Evolutionary conservation across 179 eudicot species (phyloP).

Genomic region (Corrigiola litoralis): DNA sequence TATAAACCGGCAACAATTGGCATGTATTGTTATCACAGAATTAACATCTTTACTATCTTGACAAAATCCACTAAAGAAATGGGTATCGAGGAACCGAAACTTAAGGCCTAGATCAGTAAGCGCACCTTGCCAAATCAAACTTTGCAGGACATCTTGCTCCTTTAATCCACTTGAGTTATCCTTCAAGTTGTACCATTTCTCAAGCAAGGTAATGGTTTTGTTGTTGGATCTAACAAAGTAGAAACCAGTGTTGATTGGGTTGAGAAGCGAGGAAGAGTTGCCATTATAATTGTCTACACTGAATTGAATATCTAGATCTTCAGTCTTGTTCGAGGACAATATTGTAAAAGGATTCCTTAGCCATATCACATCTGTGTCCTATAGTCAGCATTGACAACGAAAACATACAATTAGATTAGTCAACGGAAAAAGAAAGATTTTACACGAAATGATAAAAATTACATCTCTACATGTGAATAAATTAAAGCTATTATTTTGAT

Average conservation of each 20-base stretch:
- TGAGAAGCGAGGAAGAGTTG: conserved; percentile 26
- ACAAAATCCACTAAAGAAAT: conserved; percentile 64
- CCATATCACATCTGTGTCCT: conserved; percentile 87
- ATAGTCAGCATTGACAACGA: not conserved
- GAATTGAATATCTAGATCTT: conserved; percentile 45
- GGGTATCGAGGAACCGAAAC: conserved; percentile 40
- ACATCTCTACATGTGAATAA: too few species aligned
- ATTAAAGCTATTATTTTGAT: too few species aligned
- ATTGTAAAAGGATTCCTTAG: conserved; percentile 59
- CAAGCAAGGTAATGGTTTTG: conserved; percentile 49
- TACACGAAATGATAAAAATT: too few species aligned
- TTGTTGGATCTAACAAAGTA: conserved; percentile 65
- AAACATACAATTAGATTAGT: too few species aligned
- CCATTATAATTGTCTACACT: conserved; percentile 53
- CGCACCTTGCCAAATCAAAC: conserved; percentile 24
- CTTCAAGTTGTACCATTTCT: conserved; percentile 52
- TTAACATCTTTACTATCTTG: conserved; percentile 35
- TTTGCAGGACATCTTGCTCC: conserved; percentile 60
- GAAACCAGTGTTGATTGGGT: conserved; percentile 79
- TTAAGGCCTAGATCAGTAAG: conserved; percentile 29
- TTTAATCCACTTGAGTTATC: conserved; percentile 48
- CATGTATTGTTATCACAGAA: conserved; percentile 30
- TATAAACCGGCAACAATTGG: conserved; percentile 71
- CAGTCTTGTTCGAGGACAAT: conserved; percentile 22
- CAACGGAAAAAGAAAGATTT: too few species aligned